Conservation (phyloP, 345 rosid species). For the Eucalyptus shirleyi region DNA sequence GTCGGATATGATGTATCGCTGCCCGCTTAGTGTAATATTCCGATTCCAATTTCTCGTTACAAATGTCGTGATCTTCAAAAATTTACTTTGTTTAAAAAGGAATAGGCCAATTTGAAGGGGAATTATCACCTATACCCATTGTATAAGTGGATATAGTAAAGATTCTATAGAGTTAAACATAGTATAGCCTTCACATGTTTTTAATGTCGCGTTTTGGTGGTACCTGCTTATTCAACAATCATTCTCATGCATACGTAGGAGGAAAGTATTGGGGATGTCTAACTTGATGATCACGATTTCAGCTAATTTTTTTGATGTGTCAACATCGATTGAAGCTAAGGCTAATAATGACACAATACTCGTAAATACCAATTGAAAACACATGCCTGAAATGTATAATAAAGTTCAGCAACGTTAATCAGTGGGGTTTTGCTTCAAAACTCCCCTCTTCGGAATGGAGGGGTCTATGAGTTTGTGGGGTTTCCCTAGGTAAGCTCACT, state of each 20-base stretch:
- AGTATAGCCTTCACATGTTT: neutral
- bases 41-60: neutral
- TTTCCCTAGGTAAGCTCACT: too few species aligned
- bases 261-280: neutral
- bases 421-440: too few species aligned
- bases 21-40: neutral
- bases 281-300: neutral
- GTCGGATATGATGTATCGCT: neutral
- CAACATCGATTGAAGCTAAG: neutral
- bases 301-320: neutral
- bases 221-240: neutral
- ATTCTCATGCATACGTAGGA: neutral
- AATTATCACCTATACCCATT: neutral
- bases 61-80: neutral
- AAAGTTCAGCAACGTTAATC: neutral
- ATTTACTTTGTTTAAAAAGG: neutral
- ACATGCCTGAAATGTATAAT: neutral
- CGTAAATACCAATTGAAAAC: neutral
- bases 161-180: neutral
- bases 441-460: too few species aligned
- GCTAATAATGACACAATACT: neutral
- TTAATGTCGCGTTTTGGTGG: neutral
- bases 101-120: neutral
- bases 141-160: neutral
- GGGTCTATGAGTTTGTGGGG: too few species aligned